phyloP scores from a whole-genome alignment of 1,284 basidiomycete species.

The Phylloboletellus chloephorus region DNA sequence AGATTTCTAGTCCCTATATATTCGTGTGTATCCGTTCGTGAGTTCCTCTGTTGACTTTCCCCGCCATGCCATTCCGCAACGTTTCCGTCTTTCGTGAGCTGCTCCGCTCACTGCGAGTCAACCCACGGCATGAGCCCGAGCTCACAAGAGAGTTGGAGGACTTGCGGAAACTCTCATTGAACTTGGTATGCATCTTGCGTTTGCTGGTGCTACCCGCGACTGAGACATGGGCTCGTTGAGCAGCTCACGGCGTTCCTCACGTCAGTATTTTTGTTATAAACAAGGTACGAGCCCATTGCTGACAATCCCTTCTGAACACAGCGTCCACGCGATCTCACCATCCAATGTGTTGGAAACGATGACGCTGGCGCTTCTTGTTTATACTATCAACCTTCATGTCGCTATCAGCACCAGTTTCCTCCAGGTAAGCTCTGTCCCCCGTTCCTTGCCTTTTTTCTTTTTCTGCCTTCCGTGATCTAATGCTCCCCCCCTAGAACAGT shows the following conservation, averaged over 20 bases:
- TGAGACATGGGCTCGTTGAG: conserved; percentile 1
- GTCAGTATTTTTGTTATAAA: conserved; percentile 15
- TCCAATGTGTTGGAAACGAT: conserved; percentile 17
- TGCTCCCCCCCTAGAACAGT: conserved; percentile 8
- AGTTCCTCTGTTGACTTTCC: background rate
- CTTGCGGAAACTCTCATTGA: conserved; percentile 21
- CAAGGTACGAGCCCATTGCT: background rate
- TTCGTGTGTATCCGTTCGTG: background rate
- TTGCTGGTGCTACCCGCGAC: background rate
- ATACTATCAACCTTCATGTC: conserved; percentile 30
- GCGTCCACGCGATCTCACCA: conserved; percentile 22
- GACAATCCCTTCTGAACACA: conserved; percentile 6
- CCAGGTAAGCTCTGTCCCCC: conserved; percentile 12
- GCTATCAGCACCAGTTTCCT: conserved; percentile 15
- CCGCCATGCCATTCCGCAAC: conserved; percentile 12
- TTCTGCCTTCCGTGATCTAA: background rate
- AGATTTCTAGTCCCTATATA: conserved; percentile 11
- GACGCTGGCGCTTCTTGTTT: conserved; percentile 28
- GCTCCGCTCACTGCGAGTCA: conserved; percentile 1
- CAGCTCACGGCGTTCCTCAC: conserved; percentile 28
- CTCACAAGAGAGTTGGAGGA: conserved; percentile 23
- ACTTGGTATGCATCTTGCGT: conserved; percentile 14
- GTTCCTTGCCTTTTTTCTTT: background rate
- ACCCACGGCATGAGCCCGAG: conserved; percentile 11
- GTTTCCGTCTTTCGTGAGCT: conserved; percentile 3